Conservation (phyloP, 1,139 yeast species). For the Candida sojae region DNA sequence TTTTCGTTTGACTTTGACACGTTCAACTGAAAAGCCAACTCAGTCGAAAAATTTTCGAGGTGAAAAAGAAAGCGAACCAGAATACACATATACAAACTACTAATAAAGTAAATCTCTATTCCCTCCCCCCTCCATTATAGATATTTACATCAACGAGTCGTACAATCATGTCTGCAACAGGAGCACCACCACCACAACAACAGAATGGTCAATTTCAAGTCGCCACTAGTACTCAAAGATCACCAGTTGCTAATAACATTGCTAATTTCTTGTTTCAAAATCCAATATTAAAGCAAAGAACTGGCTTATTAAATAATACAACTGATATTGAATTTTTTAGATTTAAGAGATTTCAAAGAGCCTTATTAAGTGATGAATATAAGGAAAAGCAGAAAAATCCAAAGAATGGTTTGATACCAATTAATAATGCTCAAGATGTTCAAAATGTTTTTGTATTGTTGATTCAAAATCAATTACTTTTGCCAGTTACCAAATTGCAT, state of each 20-base stretch:
- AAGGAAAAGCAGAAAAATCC: slow-evolving; percentile 56
- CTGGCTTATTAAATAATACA: slow-evolving; percentile 71
- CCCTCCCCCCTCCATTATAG: too few relatives aligned
- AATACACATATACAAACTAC: too few relatives aligned
- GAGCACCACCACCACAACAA: not conserved
- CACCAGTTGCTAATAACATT: slow-evolving; percentile 45
- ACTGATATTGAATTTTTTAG: slow-evolving; percentile 79
- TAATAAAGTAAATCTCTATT: too few relatives aligned
- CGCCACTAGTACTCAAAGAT: slow-evolving; percentile 19
- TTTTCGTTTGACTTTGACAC: slow-evolving; percentile 1
- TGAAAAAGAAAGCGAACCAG: not conserved
- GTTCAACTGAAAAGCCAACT: slow-evolving; percentile 3
- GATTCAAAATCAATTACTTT: slow-evolving; percentile 72
- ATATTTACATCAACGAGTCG: too few relatives aligned
- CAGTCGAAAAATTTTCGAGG: slow-evolving; percentile 3
- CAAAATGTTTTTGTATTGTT: slow-evolving; percentile 63
- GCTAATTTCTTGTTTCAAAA: slow-evolving; percentile 74
- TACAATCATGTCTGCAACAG: slow-evolving; percentile 6
- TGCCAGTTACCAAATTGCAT: slow-evolving; percentile 74
- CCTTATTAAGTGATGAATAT: slow-evolving; percentile 74
- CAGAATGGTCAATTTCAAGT: slow-evolving; percentile 14
- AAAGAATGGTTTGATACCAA: slow-evolving; percentile 56
- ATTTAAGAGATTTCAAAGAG: slow-evolving; percentile 79
- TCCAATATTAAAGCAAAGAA: slow-evolving; percentile 69
- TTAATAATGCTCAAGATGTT: slow-evolving; percentile 56